Percentiles rank a stretch among this genome's conserved stretches.
These are phyloP conservation scores for Myxozyma sirexii DNA, from an alignment of 805 yeast genomes.

Conservation along the genomic window DNA sequence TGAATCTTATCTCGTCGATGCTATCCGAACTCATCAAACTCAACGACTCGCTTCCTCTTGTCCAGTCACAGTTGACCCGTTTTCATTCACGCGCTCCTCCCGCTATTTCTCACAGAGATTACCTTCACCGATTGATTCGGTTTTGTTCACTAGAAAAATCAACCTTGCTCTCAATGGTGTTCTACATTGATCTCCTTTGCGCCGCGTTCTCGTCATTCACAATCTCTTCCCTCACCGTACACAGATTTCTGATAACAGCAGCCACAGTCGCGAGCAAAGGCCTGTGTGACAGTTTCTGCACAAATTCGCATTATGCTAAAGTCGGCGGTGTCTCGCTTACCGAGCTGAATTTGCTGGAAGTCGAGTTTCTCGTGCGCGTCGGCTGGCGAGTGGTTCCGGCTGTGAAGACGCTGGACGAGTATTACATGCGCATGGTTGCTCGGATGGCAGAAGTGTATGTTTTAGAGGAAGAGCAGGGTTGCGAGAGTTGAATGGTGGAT, in stretches of 20 bases:
- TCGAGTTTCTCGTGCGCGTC: constrained; percentile 80
- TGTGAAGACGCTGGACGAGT: constrained; percentile 40
- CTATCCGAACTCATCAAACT: constrained; percentile 69
- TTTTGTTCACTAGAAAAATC: constrained; percentile 86
- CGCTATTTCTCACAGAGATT: constrained; percentile 74
- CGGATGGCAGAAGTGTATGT: constrained; percentile 37
- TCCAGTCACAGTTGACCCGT: constrained; percentile 61
- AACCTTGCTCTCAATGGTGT: constrained; percentile 77
- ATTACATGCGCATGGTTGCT: constrained; percentile 42
- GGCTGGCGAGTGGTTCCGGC: constrained; percentile 73
- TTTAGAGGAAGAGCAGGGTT: constrained; percentile 19
- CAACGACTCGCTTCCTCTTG: constrained; percentile 60
- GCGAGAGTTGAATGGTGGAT: not conserved
- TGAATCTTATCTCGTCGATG: constrained; percentile 77
- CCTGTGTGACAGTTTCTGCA: constrained; percentile 89
- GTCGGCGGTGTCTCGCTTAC: constrained; percentile 90
- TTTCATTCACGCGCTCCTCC: constrained; percentile 96
- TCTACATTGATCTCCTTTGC: constrained; percentile 84
- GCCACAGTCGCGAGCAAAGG: constrained; percentile 91
- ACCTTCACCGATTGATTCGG: constrained; percentile 72
- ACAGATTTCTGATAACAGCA: constrained; percentile 84
- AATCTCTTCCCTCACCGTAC: constrained; percentile 88
- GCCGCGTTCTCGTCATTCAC: constrained; percentile 78
- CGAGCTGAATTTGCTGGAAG: constrained; percentile 83
- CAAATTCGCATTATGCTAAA: constrained; percentile 90